Percentiles rank a stretch among this genome's conserved stretches.
phyloP scores from a whole-genome alignment of 352 stramenopile genomes.

The Phytophthora podocarpi region DNA sequence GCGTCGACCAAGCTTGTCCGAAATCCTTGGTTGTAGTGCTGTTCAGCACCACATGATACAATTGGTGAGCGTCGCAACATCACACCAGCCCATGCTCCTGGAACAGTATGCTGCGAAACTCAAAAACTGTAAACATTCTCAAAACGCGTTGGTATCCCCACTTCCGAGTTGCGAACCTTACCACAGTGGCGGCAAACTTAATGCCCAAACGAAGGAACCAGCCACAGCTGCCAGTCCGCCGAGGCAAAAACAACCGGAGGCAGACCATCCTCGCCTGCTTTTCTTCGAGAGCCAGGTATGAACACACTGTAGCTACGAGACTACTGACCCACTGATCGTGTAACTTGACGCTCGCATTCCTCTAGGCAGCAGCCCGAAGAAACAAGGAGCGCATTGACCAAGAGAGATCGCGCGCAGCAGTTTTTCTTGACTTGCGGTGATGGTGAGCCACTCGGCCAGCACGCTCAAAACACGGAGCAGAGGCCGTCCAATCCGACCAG shows the following conservation, averaged over 20 bases:
- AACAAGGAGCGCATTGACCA: conserved; percentile 64
- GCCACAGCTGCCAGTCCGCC: no score
- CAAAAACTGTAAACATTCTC: no score
- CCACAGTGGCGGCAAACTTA: no score
- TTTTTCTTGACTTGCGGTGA: conserved; percentile 28
- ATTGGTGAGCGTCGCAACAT: conserved; percentile 36
- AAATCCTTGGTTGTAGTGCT: conserved; percentile 28
- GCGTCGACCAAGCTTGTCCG: conserved; percentile 29
- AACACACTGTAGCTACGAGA: no score
- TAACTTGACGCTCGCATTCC: not conserved
- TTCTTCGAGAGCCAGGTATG: conserved; percentile 78
- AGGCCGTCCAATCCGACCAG: not conserved
- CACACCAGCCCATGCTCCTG: conserved; percentile 34
- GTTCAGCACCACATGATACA: conserved; percentile 40
- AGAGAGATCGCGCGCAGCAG: conserved; percentile 34
- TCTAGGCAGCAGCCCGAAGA: conserved; percentile 50
- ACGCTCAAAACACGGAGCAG: not conserved
- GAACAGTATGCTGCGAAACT: conserved; percentile 26
- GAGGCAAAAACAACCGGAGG: not conserved
- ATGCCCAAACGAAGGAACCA: no score
- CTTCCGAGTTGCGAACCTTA: not conserved
- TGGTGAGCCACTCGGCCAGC: not conserved
- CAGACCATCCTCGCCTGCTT: conserved; percentile 38
- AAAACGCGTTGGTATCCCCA: not conserved
- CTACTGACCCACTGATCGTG: no score